Base-by-base conservation (phyloP, 1,139 yeast species). In the Blastobotrys serpentis region DNA sequence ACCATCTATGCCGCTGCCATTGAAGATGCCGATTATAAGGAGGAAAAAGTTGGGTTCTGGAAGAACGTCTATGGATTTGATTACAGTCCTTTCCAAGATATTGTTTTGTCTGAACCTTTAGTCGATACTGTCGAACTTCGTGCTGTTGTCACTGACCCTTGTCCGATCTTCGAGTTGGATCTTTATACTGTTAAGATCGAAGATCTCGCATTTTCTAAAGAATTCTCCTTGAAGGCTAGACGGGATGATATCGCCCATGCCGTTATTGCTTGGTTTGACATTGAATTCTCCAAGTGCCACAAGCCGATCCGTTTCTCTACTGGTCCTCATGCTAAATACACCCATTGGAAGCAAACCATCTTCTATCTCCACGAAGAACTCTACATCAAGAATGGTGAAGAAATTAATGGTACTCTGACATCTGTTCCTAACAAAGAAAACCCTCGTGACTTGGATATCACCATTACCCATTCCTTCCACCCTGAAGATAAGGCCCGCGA, bases 41-140 rank as follows among this genome's bases (percentile, higher is more conserved):
- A 84, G 47, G 97, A 92, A 63, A 92, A 92, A 66, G 82, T 92
- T 58, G 86, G 85, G 60, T 94, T 82, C 71, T 92, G 99, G 99
- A 89, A 86, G 67, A 90, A 90, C 63, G 97, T 92, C 30, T 92
- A 92, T 62, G 98, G 99, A 6, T 92, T 92, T 65, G 97, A 94
- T 68, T 92, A 87, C 72, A 75, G 94, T 44, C 84, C 84, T 32
- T 79, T 81, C 61, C 72, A 77, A 56, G 79, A 83, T 47, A 71
- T 84, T 50, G 95, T 96, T 47, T 84, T 88, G 84, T 79, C 82
- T 49, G 98, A 94, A 68, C 98, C 98, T 25, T 77, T 92, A 59
- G 98, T 92, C 44, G 98, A 92, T 65, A 85, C 85, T 19, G 98
- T 94, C 52, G 90, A 92, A 57, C 79, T 85, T 66, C 75, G 77